Evolutionary conservation across 2,329 filamentous ascomycete species (phyloP).

Genomic region (Fonsecaea erecta): DNA sequence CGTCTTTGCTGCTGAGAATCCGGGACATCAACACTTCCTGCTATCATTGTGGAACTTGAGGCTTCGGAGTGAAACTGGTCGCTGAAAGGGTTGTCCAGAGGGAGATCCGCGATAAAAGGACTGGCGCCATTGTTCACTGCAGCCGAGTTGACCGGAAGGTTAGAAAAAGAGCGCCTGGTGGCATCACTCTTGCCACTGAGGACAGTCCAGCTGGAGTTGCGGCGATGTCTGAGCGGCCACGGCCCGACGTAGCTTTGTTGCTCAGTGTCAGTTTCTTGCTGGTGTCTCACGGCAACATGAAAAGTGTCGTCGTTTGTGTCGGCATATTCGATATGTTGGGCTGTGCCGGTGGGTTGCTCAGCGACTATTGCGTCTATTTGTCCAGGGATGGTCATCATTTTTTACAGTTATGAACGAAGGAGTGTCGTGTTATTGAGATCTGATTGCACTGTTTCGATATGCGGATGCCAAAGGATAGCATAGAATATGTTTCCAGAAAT

Average conservation of each 20-base stretch:
- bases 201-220: neutral
- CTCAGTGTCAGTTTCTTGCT: neutral
- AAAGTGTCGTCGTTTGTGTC: neutral
- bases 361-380: neutral
- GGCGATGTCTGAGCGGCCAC: constrained; percentile 8
- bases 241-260: constrained; percentile 3
- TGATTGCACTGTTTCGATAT: neutral
- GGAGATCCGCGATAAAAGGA: neutral
- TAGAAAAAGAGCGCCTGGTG: neutral
- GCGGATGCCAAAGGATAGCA: neutral
- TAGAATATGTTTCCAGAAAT: neutral
- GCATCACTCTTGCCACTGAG: neutral
- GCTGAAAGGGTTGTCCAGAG: neutral
- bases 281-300: neutral
- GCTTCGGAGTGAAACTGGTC: neutral
- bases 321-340: neutral
- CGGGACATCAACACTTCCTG: neutral
- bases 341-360: neutral
- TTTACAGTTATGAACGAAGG: neutral
- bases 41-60: neutral
- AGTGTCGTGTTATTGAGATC: neutral
- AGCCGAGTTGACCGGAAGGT: neutral
- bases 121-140: neutral
- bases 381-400: neutral
- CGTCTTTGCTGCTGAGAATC: neutral